phyloP scores from a whole-genome alignment of 352 stramenopile species.

The Globisporangium parvum region DNA sequence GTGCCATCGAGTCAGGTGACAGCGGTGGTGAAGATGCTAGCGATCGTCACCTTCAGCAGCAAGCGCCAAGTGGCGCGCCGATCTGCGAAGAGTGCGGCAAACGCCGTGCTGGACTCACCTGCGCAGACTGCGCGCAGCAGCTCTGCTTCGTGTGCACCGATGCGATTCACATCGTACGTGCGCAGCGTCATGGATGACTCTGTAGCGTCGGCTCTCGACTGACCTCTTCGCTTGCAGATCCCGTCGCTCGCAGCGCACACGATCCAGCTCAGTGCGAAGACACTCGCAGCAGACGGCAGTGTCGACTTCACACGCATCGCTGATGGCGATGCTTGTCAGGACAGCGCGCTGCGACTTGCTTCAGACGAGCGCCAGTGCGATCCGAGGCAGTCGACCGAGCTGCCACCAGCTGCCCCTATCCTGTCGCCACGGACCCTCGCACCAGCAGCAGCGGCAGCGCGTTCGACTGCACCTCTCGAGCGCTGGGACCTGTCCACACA shows the following conservation, averaged over 20 bases:
- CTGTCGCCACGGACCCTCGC: conserved; percentile 6
- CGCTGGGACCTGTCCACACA: conserved; percentile 11
- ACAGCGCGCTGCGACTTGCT: neutral
- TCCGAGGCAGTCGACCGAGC: neutral
- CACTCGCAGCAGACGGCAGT: neutral
- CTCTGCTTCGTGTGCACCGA: conserved; percentile 64
- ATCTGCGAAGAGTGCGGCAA: conserved; percentile 55
- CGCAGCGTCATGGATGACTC: neutral
- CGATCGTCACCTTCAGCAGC: neutral
- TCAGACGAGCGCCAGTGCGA: neutral
- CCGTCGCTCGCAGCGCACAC: conserved; percentile 29
- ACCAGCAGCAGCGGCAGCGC: neutral
- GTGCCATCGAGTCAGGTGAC: neutral
- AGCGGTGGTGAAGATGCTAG: neutral
- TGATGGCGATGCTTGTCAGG: neutral
- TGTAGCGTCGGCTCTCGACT: neutral
- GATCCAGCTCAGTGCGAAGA: conserved; percentile 13
- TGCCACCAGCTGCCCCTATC: conserved; percentile 9
- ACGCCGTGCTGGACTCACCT: conserved; percentile 21
- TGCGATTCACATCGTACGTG: conserved; percentile 71
- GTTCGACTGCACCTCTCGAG: neutral
- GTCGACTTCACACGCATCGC: neutral
- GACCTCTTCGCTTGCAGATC: conserved; percentile 26
- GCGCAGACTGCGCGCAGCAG: conserved; percentile 34
- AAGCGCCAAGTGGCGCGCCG: neutral